phyloP scores from a whole-genome alignment of 2,329 filamentous ascomycete genomes.

The Reticulascus tulasneorum region DNA sequence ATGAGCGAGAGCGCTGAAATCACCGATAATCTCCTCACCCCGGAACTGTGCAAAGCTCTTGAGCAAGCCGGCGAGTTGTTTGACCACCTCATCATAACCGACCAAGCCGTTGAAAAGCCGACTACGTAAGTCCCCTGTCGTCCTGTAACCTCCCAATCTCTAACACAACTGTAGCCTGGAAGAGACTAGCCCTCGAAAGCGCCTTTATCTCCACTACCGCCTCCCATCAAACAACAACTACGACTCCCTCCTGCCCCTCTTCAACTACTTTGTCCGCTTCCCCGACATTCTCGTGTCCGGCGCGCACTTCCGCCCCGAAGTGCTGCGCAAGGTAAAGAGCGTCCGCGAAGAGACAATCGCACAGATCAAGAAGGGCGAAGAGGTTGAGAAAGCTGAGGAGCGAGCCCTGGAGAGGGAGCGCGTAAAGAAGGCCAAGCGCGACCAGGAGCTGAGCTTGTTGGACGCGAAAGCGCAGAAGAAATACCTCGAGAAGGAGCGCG shows the following conservation, averaged over 20 bases:
- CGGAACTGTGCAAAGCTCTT: slow-evolving; percentile 80
- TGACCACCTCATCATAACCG: slow-evolving; percentile 83
- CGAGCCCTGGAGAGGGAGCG: slow-evolving; percentile 67
- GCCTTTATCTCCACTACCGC: slow-evolving; percentile 73
- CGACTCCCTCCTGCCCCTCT: slow-evolving; percentile 65
- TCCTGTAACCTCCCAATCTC: not conserved
- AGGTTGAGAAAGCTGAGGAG: slow-evolving; percentile 79
- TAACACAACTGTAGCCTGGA: slow-evolving; percentile 58
- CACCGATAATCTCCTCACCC: slow-evolving; percentile 79
- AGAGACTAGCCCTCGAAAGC: slow-evolving; percentile 81
- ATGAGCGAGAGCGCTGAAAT: slow-evolving; percentile 98
- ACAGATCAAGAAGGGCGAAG: slow-evolving; percentile 74
- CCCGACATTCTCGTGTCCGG: slow-evolving; percentile 72
- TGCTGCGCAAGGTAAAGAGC: slow-evolving; percentile 75
- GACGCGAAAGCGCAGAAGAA: slow-evolving; percentile 83
- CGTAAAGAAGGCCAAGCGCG: slow-evolving; percentile 84
- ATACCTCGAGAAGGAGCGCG: slow-evolving; percentile 75
- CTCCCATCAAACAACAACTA: slow-evolving; percentile 63
- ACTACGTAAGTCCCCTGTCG: slow-evolving; percentile 58
- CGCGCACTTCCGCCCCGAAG: slow-evolving; percentile 87
- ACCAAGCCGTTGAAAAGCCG: slow-evolving; percentile 86
- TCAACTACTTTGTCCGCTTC: slow-evolving; percentile 79
- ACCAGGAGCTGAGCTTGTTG: slow-evolving; percentile 71
- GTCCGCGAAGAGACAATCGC: slow-evolving; percentile 77
- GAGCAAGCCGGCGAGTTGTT: slow-evolving; percentile 73